These are phyloP conservation scores for Pythium guiyangense DNA, from an alignment of 352 stramenopile genomes.

Conservation along the genomic window DNA sequence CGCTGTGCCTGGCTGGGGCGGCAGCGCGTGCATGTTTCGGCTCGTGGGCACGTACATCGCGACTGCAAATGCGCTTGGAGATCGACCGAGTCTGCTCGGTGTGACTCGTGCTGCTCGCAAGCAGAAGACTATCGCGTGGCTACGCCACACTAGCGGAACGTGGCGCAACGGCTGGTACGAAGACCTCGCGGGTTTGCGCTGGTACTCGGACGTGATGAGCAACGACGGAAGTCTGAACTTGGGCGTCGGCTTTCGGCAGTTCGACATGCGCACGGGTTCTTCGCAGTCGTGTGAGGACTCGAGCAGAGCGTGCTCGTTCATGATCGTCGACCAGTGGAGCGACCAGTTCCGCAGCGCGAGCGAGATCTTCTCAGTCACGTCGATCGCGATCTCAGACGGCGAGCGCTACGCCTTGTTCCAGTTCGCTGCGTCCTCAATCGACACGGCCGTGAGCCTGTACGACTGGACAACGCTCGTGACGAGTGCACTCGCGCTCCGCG, in stretches of 20 bases:
- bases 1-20: slow-evolving; percentile 8
- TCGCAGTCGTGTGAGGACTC: not conserved
- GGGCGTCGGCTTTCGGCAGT: not conserved
- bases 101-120: slow-evolving; percentile 13
- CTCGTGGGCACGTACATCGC: slow-evolving; percentile 7
- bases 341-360: slow-evolving; percentile 1
- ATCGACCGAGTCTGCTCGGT: too few species aligned
- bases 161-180: slow-evolving; percentile 40
- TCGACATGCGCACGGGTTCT: not conserved
- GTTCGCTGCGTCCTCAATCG: not conserved
- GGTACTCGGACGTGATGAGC: slow-evolving; percentile 9
- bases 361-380: not conserved
- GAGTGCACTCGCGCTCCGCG: not conserved
- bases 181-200: slow-evolving; percentile 9
- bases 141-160: slow-evolving; percentile 12
- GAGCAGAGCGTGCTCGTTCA: not conserved
- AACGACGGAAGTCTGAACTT: not conserved
- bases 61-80: not conserved
- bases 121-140: slow-evolving; percentile 22
- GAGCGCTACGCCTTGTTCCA: slow-evolving; percentile 12
- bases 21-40: slow-evolving; percentile 12
- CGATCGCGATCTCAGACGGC: slow-evolving; percentile 12
- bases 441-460: slow-evolving; percentile 2
- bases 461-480: slow-evolving; percentile 11
- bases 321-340: slow-evolving; percentile 1